Evolutionary conservation across 2,329 filamentous ascomycete genomes (phyloP).

Genomic region (Albophoma yamanashiensis): DNA sequence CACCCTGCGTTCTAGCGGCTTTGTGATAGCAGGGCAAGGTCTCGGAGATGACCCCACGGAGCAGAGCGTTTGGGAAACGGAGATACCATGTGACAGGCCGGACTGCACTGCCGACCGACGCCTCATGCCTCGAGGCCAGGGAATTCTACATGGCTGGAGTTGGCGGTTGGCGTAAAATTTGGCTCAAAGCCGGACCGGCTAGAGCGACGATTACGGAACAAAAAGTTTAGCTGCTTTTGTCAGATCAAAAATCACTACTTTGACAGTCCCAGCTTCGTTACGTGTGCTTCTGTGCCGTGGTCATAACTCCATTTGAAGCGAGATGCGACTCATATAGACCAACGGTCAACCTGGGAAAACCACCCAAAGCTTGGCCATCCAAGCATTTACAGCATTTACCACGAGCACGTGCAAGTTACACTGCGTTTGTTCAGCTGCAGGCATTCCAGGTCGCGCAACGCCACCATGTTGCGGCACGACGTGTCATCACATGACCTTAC

Average conservation of each 20-base stretch:
- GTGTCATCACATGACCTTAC: too few relatives aligned
- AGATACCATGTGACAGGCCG: slow-evolving; percentile 1
- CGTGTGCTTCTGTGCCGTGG: neutral
- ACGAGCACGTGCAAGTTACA: neutral
- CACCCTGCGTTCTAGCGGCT: neutral
- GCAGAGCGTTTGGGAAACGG: neutral
- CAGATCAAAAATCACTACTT: neutral
- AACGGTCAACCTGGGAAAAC: too few relatives aligned
- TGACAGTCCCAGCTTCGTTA: neutral
- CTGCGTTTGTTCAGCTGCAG: neutral
- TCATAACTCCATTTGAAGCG: too few relatives aligned
- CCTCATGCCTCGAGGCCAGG: neutral
- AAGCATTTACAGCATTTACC: neutral
- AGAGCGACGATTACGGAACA: neutral
- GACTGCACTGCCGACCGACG: neutral
- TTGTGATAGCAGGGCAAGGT: neutral
- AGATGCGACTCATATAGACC: too few relatives aligned
- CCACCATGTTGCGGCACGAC: too few relatives aligned
- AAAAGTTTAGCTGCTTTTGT: neutral
- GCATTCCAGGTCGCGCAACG: too few relatives aligned
- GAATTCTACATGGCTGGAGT: slow-evolving; percentile 1
- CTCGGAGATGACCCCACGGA: neutral
- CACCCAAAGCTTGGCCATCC: too few relatives aligned
- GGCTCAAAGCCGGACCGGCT: neutral
- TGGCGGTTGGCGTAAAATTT: neutral